Base-by-base conservation (phyloP, 805 yeast genomes). In the Candida michaelii region DNA sequence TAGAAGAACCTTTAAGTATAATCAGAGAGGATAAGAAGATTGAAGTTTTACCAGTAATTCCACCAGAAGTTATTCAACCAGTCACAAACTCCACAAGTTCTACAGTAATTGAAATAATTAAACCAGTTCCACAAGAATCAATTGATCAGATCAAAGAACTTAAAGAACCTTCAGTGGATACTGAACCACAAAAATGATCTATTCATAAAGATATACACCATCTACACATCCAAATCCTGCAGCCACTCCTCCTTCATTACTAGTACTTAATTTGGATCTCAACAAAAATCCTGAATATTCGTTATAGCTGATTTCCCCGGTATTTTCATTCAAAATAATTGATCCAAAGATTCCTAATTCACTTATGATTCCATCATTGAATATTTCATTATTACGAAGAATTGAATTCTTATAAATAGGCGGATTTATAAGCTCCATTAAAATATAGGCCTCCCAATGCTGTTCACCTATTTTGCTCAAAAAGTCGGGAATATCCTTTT, bases 171-270 rank as follows among this genome's bases (percentile, higher is more conserved):
- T n/a, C n/a, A n/a, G n/a, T n/a, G n/a, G n/a, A n/a, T n/a, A n/a
- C n/a, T n/a, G n/a, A n/a, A n/a, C n/a, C n/a, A n/a, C 12, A 10
- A 27, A 14, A 13, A 18, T n/a, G 33, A 36, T 9, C 33, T 9
- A 17, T 16, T 16, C 45, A 42, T 74, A 71, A 31, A 88, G 66
- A 46, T 81, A 79, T 27, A 89, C 73, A 56, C 89, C 85, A 63
- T 93, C 99, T 30, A 93, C 87, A 63, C 97, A 89, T 5, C 98
- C 99, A 65, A 87, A 91, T 1, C 99, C 99, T 12, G 99, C 99
- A 16, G 98, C 98, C 25, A 93, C 97, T 30, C 99, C 99, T 29
- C 99, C 99, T 69, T 93, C 99, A 63, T 93, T 83, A 41, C 95
- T 85, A 3, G 84, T 69, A 50, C 87, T 84, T 44, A 89, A 80